Base-by-base conservation (phyloP, 495 filamentous ascomycete species). In the Rostrohypoxylon terebratum region DNA sequence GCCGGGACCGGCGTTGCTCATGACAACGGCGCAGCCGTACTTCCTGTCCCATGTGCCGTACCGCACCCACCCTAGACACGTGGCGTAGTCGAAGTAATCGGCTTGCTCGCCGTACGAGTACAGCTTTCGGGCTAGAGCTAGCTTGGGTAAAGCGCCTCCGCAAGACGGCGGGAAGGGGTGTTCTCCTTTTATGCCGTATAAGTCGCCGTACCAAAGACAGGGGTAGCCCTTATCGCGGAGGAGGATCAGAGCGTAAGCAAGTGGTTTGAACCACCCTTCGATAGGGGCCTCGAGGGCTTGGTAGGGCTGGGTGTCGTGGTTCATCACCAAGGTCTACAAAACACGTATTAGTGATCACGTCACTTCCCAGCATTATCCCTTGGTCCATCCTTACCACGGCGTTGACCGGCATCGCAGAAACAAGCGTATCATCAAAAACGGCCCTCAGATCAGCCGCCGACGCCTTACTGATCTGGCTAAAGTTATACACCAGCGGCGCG, bases 401-500 rank as follows among this genome's bases (percentile, higher is more conserved):
- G 8, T 53, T 53, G 1, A 53, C 48, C 23, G 48, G 48, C 48
- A 53, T 53, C 1, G n/a, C 48, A 14, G 48, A 53, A 0, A 53
- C 48, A 0, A 53, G 23, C 23, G 48, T 53, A 5, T 31, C 48
- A 10, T 53, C 48, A 23, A 53, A 31, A 11, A 53, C 23, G 1
- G n/a, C 1, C 14, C 48, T 23, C 9, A 53, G 11, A 25, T 53
- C 48, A 13, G 48, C 48, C 1, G 23, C 48, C 5, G 48, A 53
- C 14, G 48, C 48, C 23, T 53, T 53, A 8, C 48, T 53, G 10
- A 31, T 31, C 48, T 53, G 48, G 48, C 48, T 53, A 3, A 53
- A 53, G 13, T 53, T 53, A 11, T 53, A 53, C 23, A 53, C 48
- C 48, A 53, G 48, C 23, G 48, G 48, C 48, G 48, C 48, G n/a